Conservation (phyloP, 768 basidiomycete species). For the Lentinula detonsa region DNA sequence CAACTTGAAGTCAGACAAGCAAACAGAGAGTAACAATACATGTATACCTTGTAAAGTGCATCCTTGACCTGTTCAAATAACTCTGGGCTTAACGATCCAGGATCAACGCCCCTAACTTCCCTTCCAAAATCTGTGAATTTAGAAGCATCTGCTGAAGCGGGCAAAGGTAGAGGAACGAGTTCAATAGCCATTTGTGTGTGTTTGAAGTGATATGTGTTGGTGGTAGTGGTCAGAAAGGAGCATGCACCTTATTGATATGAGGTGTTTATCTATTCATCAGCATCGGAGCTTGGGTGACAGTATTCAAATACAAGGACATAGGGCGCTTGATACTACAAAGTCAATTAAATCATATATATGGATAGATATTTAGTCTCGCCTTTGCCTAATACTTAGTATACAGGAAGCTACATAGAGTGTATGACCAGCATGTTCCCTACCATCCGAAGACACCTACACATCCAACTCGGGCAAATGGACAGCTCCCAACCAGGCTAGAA, state of each 20-base stretch:
- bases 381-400: background rate
- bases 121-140: constrained; percentile 71
- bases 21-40: background rate
- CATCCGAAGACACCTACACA: constrained; percentile 7
- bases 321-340: background rate
- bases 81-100: constrained; percentile 51
- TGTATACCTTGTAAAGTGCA: constrained; percentile 69
- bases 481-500: constrained; percentile 81
- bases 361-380: background rate
- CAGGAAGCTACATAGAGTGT: background rate
- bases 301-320: background rate
- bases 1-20: background rate
- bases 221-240: background rate
- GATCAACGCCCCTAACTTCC: constrained; percentile 69
- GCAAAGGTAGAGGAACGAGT: constrained; percentile 60
- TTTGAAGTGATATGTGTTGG: background rate
- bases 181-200: constrained; percentile 55
- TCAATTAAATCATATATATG: background rate
- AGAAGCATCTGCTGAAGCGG: constrained; percentile 62
- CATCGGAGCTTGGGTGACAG: background rate
- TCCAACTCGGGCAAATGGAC: constrained; percentile 77
- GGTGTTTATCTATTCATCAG: background rate
- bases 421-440: background rate
- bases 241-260: no score
- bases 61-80: constrained; percentile 64